phyloP scores from a whole-genome alignment of 331 rosid species.

The Rosa hybrid region DNA sequence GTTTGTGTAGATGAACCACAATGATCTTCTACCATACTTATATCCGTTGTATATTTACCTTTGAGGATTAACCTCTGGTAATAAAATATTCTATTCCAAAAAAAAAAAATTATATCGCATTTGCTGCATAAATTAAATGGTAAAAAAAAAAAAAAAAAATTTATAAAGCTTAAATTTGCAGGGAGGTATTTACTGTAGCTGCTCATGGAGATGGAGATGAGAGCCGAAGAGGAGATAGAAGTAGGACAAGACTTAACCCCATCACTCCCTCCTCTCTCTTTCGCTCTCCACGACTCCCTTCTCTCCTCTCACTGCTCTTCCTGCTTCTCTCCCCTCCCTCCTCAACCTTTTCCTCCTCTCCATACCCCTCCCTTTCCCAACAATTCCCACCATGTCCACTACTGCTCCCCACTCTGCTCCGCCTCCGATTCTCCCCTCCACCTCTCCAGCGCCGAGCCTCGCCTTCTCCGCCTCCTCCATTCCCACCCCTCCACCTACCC shows the following conservation, averaged over 20 bases:
- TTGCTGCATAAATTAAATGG: too few species aligned
- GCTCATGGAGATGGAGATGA: constrained; percentile 31
- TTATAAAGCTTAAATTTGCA: too few species aligned
- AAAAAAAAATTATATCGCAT: too few species aligned
- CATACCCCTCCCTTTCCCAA: neutral
- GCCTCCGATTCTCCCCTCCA: constrained; percentile 30
- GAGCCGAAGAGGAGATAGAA: constrained; percentile 37
- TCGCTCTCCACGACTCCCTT: constrained; percentile 39
- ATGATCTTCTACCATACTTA: too few species aligned
- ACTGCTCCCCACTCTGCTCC: constrained; percentile 50
- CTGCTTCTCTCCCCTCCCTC: constrained; percentile 37
- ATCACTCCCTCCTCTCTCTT: constrained; percentile 32
- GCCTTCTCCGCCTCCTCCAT: constrained; percentile 32
- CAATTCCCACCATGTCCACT: constrained; percentile 9
- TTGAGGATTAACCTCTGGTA: too few species aligned
- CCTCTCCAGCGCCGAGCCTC: constrained; percentile 25
- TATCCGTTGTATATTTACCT: too few species aligned
- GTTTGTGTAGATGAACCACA: too few species aligned
- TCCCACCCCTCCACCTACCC: constrained; percentile 5
- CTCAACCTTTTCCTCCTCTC: constrained; percentile 14
- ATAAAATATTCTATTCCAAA: too few species aligned
- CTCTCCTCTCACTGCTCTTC: constrained; percentile 41
- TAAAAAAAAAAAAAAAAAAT: too few species aligned
- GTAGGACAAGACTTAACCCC: constrained; percentile 45
- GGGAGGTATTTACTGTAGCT: too few species aligned